Conservation (phyloP, 2,329 filamentous ascomycete genomes). For the Trichoderma brevicompactum region DNA sequence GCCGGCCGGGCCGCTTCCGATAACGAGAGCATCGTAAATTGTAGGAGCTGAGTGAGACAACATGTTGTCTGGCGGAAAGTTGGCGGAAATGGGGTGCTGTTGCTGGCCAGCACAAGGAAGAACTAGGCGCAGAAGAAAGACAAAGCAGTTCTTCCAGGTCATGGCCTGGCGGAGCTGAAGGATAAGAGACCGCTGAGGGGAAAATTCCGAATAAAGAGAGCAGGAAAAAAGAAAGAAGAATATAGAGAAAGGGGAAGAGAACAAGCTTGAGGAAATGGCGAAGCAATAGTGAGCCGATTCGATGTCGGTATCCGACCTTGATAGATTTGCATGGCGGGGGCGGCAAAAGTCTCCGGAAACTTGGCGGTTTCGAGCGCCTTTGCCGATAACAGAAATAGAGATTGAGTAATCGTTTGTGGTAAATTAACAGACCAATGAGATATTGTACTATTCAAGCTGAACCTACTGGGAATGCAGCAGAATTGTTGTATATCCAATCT, state of each 20-base stretch:
- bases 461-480: too few species aligned
- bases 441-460: too few species aligned
- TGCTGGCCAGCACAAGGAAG: neutral
- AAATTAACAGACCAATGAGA: too few species aligned
- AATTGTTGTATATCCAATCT: too few species aligned
- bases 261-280: neutral
- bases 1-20: slow-evolving; percentile 56
- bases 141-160: neutral
- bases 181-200: neutral
- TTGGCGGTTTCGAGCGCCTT: neutral
- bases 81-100: neutral
- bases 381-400: neutral
- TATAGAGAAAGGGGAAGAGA: neutral
- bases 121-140: neutral
- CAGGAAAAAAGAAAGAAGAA: too few species aligned
- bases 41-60: neutral
- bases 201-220: neutral
- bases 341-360: slow-evolving; percentile 19
- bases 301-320: neutral
- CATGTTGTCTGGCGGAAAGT: neutral
- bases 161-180: neutral
- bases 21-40: slow-evolving; percentile 50
- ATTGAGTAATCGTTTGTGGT: neutral
- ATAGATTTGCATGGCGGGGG: neutral
- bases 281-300: neutral